These are phyloP conservation scores for Trametes versicolor DNA, from an alignment of 1,284 basidiomycete genomes.

Conservation along the genomic window DNA sequence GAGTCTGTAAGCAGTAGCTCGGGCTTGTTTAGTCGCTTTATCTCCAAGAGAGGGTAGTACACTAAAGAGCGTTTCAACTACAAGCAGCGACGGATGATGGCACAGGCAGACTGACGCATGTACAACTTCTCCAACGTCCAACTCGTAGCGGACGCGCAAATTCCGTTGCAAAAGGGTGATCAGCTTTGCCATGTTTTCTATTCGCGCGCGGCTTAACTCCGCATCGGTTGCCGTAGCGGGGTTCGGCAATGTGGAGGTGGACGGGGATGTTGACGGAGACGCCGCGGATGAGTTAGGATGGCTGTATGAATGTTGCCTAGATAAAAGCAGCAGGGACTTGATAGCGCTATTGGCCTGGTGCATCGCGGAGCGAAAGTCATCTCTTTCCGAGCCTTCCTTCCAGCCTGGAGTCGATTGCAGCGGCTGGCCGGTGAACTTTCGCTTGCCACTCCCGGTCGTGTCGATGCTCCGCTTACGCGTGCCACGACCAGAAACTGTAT, in stretches of 20 bases:
- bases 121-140: slow-evolving; percentile 77
- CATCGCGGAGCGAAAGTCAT: slow-evolving; percentile 76
- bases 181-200: slow-evolving; percentile 74
- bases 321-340: slow-evolving; percentile 54
- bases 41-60: slow-evolving; percentile 84
- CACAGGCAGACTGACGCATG: slow-evolving; percentile 64
- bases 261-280: slow-evolving; percentile 57
- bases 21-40: slow-evolving; percentile 73
- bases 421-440: slow-evolving; percentile 49
- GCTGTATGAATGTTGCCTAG: slow-evolving; percentile 25
- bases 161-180: slow-evolving; percentile 78
- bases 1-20: slow-evolving; percentile 90
- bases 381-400: slow-evolving; percentile 47
- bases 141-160: slow-evolving; percentile 80
- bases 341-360: slow-evolving; percentile 67
- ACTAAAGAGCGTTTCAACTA: slow-evolving; percentile 50
- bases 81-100: neutral
- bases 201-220: slow-evolving; percentile 65
- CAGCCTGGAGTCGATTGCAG: slow-evolving; percentile 25
- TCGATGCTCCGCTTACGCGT: slow-evolving; percentile 50
- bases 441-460: slow-evolving; percentile 41
- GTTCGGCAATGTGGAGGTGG: slow-evolving; percentile 49
- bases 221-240: slow-evolving; percentile 47
- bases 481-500: slow-evolving; percentile 51
- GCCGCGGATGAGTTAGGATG: slow-evolving; percentile 27